These are phyloP conservation scores for Pythium dissimile DNA, from an alignment of 352 stramenopile species.

Conservation along the genomic window DNA sequence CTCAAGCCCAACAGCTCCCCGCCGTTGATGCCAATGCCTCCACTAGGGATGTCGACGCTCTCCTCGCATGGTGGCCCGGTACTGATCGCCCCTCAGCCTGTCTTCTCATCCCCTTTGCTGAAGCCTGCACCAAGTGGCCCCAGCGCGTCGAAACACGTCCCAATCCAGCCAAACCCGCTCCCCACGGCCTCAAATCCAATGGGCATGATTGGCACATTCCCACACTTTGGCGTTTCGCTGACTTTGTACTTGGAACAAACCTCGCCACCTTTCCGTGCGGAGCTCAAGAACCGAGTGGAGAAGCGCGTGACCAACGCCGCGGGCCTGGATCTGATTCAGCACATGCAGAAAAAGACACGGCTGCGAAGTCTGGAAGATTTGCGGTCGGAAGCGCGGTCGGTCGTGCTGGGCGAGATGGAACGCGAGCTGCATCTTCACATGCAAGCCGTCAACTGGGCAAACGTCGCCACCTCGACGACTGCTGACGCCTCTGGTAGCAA, in stretches of 20 bases:
- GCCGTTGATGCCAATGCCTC: conserved; percentile 8
- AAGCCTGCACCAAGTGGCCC: not conserved
- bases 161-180: conserved; percentile 77
- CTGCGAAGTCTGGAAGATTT: conserved; percentile 68
- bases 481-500: conserved; percentile 1
- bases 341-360: conserved; percentile 85
- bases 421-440: conserved; percentile 68
- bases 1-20: conserved; percentile 9
- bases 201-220: conserved; percentile 52
- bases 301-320: conserved; percentile 70
- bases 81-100: conserved; percentile 22
- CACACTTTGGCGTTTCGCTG: conserved; percentile 60
- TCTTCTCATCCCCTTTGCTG: conserved; percentile 7
- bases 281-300: conserved; percentile 72
- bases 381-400: conserved; percentile 51
- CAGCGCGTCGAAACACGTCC: conserved; percentile 41
- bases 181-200: conserved; percentile 70
- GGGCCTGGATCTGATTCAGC: conserved; percentile 68
- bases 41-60: conserved; percentile 1
- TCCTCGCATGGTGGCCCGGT: conserved; percentile 9
- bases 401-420: conserved; percentile 71
- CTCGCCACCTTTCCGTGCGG: conserved; percentile 55
- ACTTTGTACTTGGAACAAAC: conserved; percentile 75
- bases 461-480: conserved; percentile 15
- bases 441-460: conserved; percentile 66